Conservation (phyloP, 495 filamentous ascomycete genomes). For the Daldinia decipiens region DNA sequence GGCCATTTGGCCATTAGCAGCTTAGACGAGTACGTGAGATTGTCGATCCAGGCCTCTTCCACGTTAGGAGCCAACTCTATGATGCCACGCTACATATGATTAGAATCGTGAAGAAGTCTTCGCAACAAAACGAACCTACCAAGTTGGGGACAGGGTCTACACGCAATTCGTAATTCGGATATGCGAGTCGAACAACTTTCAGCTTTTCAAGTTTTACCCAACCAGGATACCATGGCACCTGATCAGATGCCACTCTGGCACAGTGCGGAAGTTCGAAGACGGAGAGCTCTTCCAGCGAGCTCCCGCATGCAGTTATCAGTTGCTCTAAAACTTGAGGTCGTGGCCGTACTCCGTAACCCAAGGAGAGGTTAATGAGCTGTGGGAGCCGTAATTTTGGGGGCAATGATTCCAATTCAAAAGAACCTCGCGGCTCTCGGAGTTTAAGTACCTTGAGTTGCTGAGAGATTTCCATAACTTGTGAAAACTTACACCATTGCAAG, state of each 20-base stretch:
- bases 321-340: slow-evolving; percentile 4
- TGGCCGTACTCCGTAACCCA: slow-evolving; percentile 20
- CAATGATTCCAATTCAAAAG: neutral
- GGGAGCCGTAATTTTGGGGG: neutral
- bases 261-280: slow-evolving; percentile 26
- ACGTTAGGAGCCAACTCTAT: slow-evolving; percentile 34
- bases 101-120: slow-evolving; percentile 16
- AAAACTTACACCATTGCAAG: neutral
- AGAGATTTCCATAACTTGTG: slow-evolving; percentile 7
- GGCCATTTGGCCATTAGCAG: slow-evolving; percentile 21
- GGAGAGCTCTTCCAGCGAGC: slow-evolving; percentile 39
- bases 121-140: slow-evolving; percentile 15
- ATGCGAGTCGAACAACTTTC: slow-evolving; percentile 30
- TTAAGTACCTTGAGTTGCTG: slow-evolving; percentile 32
- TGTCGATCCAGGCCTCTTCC: slow-evolving; percentile 41
- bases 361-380: slow-evolving; percentile 26
- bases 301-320: slow-evolving; percentile 26
- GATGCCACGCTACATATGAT: slow-evolving; percentile 18
- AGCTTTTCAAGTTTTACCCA: slow-evolving; percentile 40
- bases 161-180: neutral
- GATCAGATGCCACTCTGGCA: neutral
- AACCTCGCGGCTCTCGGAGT: slow-evolving; percentile 9
- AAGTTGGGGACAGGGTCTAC: neutral
- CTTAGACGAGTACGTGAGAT: neutral
- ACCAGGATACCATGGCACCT: slow-evolving; percentile 6